Percentiles rank a stretch among this genome's conserved stretches.
phyloP scores from a whole-genome alignment of 495 filamentous ascomycete species.

The Cenococcum geophilum region DNA sequence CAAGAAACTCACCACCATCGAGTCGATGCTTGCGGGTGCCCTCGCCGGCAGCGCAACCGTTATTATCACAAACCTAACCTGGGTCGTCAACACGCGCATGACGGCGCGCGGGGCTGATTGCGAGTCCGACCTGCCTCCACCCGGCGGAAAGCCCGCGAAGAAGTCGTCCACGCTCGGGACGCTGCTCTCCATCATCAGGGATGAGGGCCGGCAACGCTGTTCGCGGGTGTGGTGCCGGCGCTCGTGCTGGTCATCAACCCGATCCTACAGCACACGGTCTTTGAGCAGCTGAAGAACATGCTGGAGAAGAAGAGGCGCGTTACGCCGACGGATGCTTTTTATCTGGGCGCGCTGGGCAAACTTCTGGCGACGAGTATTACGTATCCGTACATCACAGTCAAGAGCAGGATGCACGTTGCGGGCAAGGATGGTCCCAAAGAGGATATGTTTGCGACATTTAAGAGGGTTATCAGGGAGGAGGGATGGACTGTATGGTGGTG shows the following conservation, averaged over 20 bases:
- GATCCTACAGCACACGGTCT: slow-evolving; percentile 97
- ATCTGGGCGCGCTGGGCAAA: slow-evolving; percentile 89
- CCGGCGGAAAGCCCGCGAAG: slow-evolving; percentile 38
- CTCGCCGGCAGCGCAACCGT: slow-evolving; percentile 91
- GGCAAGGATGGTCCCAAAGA: slow-evolving; percentile 56
- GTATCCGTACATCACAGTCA: slow-evolving; percentile 97
- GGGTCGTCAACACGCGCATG: slow-evolving; percentile 98
- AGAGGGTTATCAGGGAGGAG: slow-evolving; percentile 75
- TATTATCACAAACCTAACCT: slow-evolving; percentile 93
- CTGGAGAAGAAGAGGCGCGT: slow-evolving; percentile 62
- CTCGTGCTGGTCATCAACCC: slow-evolving; percentile 94
- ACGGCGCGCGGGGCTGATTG: slow-evolving; percentile 68
- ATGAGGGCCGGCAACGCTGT: slow-evolving; percentile 81
- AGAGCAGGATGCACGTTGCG: slow-evolving; percentile 93
- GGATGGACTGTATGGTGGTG: slow-evolving; percentile 90
- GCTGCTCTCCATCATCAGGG: slow-evolving; percentile 63
- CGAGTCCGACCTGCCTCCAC: slow-evolving; percentile 48
- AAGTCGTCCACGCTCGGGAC: slow-evolving; percentile 71
- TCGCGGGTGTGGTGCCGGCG: slow-evolving; percentile 87
- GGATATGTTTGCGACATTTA: slow-evolving; percentile 64
- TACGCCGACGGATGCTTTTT: slow-evolving; percentile 80
- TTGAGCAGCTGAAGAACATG: slow-evolving; percentile 87
- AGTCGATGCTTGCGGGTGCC: slow-evolving; percentile 93
- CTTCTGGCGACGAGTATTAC: slow-evolving; percentile 87
- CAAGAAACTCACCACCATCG: slow-evolving; percentile 78